These are phyloP conservation scores for Cystofilobasidium ferigula DNA, from an alignment of 768 basidiomycete genomes.

Conservation along the genomic window DNA sequence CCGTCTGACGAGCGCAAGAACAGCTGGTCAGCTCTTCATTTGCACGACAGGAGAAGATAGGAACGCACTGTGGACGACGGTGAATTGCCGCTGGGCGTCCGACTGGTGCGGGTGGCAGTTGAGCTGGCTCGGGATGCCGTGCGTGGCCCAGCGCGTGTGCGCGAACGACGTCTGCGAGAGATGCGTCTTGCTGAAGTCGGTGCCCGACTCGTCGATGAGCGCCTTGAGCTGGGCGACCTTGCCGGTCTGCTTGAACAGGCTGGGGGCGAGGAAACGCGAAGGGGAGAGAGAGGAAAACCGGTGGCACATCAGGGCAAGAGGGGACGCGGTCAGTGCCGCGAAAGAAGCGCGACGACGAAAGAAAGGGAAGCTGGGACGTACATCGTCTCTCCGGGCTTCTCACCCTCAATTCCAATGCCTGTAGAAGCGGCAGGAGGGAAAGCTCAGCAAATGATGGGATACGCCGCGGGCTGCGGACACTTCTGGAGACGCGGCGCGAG, in stretches of 20 bases:
- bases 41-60: too few relatives aligned
- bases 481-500: too few relatives aligned
- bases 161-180: conserved; percentile 89
- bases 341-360: neutral
- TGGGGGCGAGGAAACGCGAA: neutral
- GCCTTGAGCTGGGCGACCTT: conserved; percentile 89
- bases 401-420: conserved; percentile 66
- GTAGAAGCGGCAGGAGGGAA: neutral
- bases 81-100: conserved; percentile 67
- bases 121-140: conserved; percentile 70
- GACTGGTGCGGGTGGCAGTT: conserved; percentile 95
- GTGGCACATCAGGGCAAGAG: neutral
- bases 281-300: neutral
- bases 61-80: conserved; percentile 67
- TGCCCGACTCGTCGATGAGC: neutral
- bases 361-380: neutral
- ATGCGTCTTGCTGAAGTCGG: conserved; percentile 54
- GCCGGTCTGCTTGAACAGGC: conserved; percentile 54
- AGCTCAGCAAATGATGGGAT: neutral
- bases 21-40: neutral
- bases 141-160: conserved; percentile 98
- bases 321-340: neutral
- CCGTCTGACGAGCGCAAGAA: conserved; percentile 48
- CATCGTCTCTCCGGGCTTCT: conserved; percentile 63
- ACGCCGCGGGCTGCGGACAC: too few relatives aligned